Evolutionary conservation across 208 protist species (phyloP), one percentile per base, ranked within the genome.

Genomic region (Acanthamoeba castellanii): DNA sequence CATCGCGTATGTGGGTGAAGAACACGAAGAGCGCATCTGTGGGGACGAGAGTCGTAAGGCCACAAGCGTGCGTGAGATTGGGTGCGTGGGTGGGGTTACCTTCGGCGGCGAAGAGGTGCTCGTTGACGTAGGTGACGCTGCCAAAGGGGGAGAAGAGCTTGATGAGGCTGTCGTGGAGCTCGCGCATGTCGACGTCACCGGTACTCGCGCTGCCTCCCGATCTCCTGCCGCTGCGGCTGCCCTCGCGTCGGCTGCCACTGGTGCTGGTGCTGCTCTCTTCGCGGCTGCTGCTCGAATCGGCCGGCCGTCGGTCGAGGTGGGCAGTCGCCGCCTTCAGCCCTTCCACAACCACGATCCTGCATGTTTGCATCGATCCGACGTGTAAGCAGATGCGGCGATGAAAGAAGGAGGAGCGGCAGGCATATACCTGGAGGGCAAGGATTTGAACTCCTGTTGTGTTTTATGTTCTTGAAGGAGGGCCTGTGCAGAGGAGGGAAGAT

Each of bases 101-200:
- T 74, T 92, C 87, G 42, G 57, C 57, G 59, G 27, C 27, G 37
- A 92, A 76, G 61, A 92, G 64, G 64, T 92, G 57, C 87, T 92
- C 87, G 87, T 92, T 92, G 34, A 92, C 32, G 64, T 92, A 92
- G 30, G 87, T 92, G n/a, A 92, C 87, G 32, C 27, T 92, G 32
- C 87, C 87, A 47, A 92, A 92, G 2, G 14, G 87, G 7, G 87
- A 37, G 32, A 92, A 92, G 57, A 74, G 30, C 45, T 92, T 92
- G 57, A 78, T 25, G 61, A 92, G 64, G 57, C 64, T 92, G 57
- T 92, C 87, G 64, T 92, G 87, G n/a, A 92, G 64, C 64, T 92
- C 87, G 25, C 64, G 87, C 78, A 61, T 30, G 47, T 87, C 78
- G 9, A 61, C 22, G 30, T 52, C 34, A 9, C 61, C 61, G n/a